A percentile compares a stretch with the other conserved stretches of the same genome.
These are phyloP conservation scores for Trichoderma koningii DNA, from an alignment of 2,329 filamentous ascomycete genomes.

Conservation along the genomic window DNA sequence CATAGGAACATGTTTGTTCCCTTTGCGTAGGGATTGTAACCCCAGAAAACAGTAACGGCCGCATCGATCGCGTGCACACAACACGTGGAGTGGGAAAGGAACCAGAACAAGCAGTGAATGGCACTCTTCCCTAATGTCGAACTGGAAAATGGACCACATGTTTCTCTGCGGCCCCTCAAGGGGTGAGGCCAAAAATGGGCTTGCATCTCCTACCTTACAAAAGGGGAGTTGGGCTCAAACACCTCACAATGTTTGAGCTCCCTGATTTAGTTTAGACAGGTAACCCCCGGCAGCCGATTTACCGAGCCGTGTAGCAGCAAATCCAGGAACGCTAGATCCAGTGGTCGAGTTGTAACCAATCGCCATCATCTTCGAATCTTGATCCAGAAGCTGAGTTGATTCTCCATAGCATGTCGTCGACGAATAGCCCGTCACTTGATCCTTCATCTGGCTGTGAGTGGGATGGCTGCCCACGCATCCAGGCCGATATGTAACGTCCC, in stretches of 20 bases:
- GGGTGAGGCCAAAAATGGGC: slow-evolving; percentile 13
- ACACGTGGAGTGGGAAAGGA: background rate
- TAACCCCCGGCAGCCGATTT: slow-evolving; percentile 16
- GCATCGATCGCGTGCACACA: slow-evolving; percentile 12
- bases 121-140: background rate
- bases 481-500: slow-evolving; percentile 23
- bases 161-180: background rate
- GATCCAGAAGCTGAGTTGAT: slow-evolving; percentile 19
- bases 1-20: slow-evolving; percentile 6
- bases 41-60: slow-evolving; percentile 6
- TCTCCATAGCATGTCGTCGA: background rate
- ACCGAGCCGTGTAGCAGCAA: slow-evolving; percentile 24
- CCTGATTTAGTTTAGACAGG: slow-evolving; percentile 14
- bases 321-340: slow-evolving; percentile 25
- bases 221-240: slow-evolving; percentile 24
- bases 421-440: slow-evolving; percentile 21
- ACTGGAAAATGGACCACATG: background rate
- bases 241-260: slow-evolving; percentile 15
- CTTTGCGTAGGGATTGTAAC: slow-evolving; percentile 2
- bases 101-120: background rate
- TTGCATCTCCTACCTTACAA: slow-evolving; percentile 24
- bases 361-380: slow-evolving; percentile 4
- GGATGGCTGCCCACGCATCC: slow-evolving; percentile 3
- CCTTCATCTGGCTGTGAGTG: slow-evolving; percentile 15
- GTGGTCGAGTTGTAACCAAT: slow-evolving; percentile 16